phyloP scores from a whole-genome alignment of 2,329 filamentous ascomycete species.

The Fusarium verticillioides region DNA sequence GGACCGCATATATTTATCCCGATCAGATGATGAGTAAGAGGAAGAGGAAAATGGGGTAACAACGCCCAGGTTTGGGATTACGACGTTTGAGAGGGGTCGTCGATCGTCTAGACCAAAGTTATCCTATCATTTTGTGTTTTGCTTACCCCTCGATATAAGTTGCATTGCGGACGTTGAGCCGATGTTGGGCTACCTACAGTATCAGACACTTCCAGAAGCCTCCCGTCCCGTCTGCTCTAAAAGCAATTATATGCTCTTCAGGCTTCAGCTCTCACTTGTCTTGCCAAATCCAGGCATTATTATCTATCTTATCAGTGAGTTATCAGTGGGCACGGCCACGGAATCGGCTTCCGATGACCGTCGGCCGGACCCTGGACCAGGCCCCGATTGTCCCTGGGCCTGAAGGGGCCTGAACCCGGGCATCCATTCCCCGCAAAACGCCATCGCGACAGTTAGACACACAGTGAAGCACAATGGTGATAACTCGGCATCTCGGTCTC shows the following conservation, averaged over 20 bases:
- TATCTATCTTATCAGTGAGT: neutral
- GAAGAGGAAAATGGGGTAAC: neutral
- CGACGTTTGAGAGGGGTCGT: constrained; percentile 1
- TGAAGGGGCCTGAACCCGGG: neutral
- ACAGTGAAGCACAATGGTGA: constrained; percentile 28
- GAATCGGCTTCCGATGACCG: constrained; percentile 31
- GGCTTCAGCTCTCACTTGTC: neutral
- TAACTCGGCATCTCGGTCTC: constrained; percentile 44
- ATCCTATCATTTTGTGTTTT: constrained; percentile 5
- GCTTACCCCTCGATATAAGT: constrained; percentile 13
- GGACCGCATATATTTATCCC: constrained; percentile 12
- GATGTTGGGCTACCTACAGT: neutral
- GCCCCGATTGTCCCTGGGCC: neutral
- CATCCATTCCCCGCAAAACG: constrained; percentile 30
- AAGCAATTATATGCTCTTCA: neutral
- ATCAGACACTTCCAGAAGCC: neutral
- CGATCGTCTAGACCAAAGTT: neutral
- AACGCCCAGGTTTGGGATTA: neutral
- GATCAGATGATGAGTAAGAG: constrained; percentile 34
- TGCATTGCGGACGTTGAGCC: neutral
- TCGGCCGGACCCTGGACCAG: constrained; percentile 3
- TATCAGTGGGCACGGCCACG: constrained; percentile 24
- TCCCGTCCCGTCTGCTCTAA: neutral
- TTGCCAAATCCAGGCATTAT: neutral
- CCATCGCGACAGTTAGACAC: constrained; percentile 4